phyloP scores from a whole-genome alignment of 192 early-diverging fungal genomes.

The Cetraspora pellucida region DNA sequence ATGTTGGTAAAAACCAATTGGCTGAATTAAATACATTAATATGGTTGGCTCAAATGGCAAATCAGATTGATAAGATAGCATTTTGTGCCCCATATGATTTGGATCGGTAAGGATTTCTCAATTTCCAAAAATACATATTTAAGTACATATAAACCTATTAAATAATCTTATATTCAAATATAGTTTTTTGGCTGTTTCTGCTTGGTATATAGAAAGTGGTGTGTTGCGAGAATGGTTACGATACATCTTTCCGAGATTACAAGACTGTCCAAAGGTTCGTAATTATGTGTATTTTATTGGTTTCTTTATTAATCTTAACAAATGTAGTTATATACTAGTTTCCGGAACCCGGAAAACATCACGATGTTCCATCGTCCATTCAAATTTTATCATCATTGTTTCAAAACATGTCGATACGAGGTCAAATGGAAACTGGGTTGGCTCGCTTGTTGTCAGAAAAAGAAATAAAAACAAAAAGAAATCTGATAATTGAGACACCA shows the following conservation, averaged over 20 bases:
- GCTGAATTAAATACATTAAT: not conserved
- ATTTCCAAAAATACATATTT: not conserved
- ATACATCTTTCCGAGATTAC: conserved; percentile 16
- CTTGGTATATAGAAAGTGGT: conserved; percentile 20
- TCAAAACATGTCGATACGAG: not conserved
- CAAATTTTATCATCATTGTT: not conserved
- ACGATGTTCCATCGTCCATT: not conserved
- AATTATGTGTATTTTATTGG: not conserved
- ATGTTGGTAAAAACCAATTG: not conserved
- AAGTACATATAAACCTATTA: no score
- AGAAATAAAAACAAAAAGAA: not conserved
- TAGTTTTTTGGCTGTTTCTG: not conserved
- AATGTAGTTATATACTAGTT: not conserved
- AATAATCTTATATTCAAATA: not conserved
- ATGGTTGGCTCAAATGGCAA: not conserved
- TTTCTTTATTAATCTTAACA: not conserved
- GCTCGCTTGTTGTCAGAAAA: not conserved
- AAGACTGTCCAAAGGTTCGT: not conserved
- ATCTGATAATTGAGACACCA: not conserved
- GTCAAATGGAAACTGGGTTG: not conserved
- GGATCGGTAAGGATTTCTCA: not conserved
- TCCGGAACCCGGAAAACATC: not conserved
- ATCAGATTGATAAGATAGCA: conserved; percentile 5
- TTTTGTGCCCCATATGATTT: conserved; percentile 18
- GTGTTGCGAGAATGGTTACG: not conserved